Base-by-base conservation (phyloP, 2,329 filamentous ascomycete species). In the Arthrobotrys conoides region DNA sequence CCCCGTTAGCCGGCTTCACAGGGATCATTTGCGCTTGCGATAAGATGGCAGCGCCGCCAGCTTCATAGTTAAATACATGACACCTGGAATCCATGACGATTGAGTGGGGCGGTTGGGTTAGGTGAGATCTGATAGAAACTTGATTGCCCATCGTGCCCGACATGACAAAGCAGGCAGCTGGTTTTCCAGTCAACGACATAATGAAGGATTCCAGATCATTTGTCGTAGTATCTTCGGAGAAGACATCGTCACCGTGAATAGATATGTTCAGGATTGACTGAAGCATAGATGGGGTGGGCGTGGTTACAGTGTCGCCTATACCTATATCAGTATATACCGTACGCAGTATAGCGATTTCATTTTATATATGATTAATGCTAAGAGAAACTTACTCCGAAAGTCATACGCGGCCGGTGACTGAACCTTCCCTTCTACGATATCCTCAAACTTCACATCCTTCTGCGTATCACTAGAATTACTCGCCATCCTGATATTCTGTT, bases 131-230 rank as follows among this genome's bases (percentile, higher is more conserved):
- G 49, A 97, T 87, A 0, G 92, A 91, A 18, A 97, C 87, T 84
- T 97, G 94, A 85, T 97, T 97, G 48, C 93, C 94, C 94, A 97
- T 97, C 3, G 94, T 97, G 2, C 95, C 95, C 0, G 93, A 96
- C 76, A 96, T 87, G 70, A 97, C 93, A 68, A 97, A 90, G 3
- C 97, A 87, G 0, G 89, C 92, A 6, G 90, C 90, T 82, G 94
- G 91, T 82, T 96, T 94, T 81, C 90, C 90, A 0, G 93, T 89
- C 2, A 96, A 87, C 36, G 88, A 83, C 18, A 93, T 93, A 53
- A 96, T 88, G 83, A 92, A 91, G 55, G 87, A 85, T 84, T 97
- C 92, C 48, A 98, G 89, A 24, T 89, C 87, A 64, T 88, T 90
- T 0, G 95, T 97, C 0, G 91, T 93, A 0, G 89, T 87, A 82